Base-by-base conservation (phyloP, 768 basidiomycete species). In the Cantharellus cinnabarinus region DNA sequence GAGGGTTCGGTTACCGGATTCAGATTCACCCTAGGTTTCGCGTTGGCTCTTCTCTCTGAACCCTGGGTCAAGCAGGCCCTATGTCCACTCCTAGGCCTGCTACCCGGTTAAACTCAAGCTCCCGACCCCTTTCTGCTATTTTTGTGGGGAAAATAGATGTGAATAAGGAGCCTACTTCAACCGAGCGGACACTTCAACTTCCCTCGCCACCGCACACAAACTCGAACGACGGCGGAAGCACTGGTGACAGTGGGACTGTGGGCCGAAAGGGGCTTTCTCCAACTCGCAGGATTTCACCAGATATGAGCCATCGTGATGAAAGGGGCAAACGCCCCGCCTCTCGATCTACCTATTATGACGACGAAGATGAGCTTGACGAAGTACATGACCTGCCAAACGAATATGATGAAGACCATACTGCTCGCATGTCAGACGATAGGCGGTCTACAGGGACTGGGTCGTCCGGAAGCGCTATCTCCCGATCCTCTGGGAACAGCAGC, bases 151-250 rank as follows among this genome's bases (percentile, higher is more conserved):
- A 61, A 40, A 39, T 57, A 40, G 57, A 50, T 58, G 15, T 57
- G 15, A 15, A 15, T 41, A 39, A 51, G 42, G 37, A 60, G 4
- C 59, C 10, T 14, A 4, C 15, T 14, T 41, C 55, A 56, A 50
- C 42, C 35, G 38, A 20, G 29, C 53, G 42, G 40, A 61, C 37
- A 15, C 38, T 39, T 3, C 85, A 86, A 3, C 68, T 89, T 3
- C 86, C 87, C 1, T 87, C 85, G 34, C 87, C 87, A 0, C 87
- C 87, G 50, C 85, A 84, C 37, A 85, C 87, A 20, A 88, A 87
- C 66, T 88, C 85, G 5, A 87, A 85, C 1, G 85, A 84, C 68
- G 83, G 83, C 41, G 81, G 81, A 10, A 54, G 52, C 52, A 54
- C 52, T 10, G 52, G 52, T 48, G 44, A 48, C 69, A 76, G 76